These are phyloP conservation scores for Moesziomyces aphidis DNA, from an alignment of 1,284 basidiomycete genomes.

Conservation along the genomic window DNA sequence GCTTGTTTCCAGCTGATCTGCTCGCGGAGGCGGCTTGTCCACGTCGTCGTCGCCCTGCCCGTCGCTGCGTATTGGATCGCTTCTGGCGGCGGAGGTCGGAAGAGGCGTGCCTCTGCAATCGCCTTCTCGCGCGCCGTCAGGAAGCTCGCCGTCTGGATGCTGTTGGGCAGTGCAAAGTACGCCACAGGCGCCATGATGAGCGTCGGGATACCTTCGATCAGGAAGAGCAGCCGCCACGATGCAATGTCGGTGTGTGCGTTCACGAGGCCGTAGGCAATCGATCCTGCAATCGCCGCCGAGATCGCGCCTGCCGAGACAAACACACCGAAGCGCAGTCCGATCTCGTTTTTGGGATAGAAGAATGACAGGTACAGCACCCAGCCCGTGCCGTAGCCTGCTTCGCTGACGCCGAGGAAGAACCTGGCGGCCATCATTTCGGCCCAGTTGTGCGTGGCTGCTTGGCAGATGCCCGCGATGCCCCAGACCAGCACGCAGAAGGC, in stretches of 20 bases:
- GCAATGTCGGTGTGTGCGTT: conserved; percentile 45
- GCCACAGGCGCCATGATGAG: conserved; percentile 52
- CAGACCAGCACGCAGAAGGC: conserved; percentile 55
- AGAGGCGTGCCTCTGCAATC: conserved; percentile 56
- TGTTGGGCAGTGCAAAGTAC: conserved; percentile 57
- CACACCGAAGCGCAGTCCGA: conserved; percentile 59
- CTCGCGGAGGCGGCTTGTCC: conserved; percentile 3
- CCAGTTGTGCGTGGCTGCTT: conserved; percentile 55
- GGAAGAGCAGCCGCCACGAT: conserved; percentile 57
- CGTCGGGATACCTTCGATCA: conserved; percentile 63
- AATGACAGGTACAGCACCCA: conserved; percentile 56
- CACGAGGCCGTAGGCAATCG: conserved; percentile 63
- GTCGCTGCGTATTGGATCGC: not conserved
- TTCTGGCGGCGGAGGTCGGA: conserved; percentile 29
- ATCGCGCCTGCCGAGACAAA: conserved; percentile 42
- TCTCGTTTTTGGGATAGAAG: conserved; percentile 62
- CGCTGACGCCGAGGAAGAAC: conserved; percentile 57
- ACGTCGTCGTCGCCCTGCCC: not conserved
- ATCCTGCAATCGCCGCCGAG: conserved; percentile 48
- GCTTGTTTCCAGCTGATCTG: conserved; percentile 37
- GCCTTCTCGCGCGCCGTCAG: conserved; percentile 50
- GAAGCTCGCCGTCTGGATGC: conserved; percentile 51
- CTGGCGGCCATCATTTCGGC: conserved; percentile 55
- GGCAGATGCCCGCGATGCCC: conserved; percentile 53
- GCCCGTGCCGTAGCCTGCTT: conserved; percentile 62